Base-by-base conservation (phyloP, 2,329 filamentous ascomycete species). In the Fusarium devonianum region DNA sequence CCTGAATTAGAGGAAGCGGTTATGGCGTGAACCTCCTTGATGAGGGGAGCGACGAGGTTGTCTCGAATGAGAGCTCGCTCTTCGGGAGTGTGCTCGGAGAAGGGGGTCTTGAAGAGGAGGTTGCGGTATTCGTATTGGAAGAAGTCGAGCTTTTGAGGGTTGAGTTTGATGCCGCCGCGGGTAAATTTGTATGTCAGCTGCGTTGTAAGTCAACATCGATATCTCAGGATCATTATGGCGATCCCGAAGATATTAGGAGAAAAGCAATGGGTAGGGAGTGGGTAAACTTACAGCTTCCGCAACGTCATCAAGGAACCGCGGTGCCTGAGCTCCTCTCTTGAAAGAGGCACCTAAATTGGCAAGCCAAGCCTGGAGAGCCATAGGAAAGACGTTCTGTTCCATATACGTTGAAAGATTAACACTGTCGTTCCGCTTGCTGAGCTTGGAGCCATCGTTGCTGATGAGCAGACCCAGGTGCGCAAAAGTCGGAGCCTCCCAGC, bases 171-270 rank as follows among this genome's bases (percentile, higher is more conserved):
- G 69, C 97, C 92, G 8, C 93, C 93, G 63, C 88, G 90, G 3
- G 92, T 97, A 73, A 97, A 95, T 66, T 91, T 92, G 58, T 96
- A 79, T 34, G 86, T 85, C 68, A 97, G 93, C 82, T 90, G 51
- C 12, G 32, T 4, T 17, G 11, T 18, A 32, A 25, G 39, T 75
- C 43, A 73, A 66, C 34, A 51, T 6, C 7, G 9, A 39, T 11
- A 22, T 26, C 4, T 9, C n/a, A n/a, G n/a, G n/a, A n/a, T n/a
- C n/a, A n/a, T n/a, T n/a, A n/a, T 4, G 8, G 6, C 1, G 29
- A 9, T n/a, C 5, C 10, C 12, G 8, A 14, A 7, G 2, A 4
- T n/a, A 18, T n/a, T 10, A 8, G 16, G 23, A 19, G 37, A 14
- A 11, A 14, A 35, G 21, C 6, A 22, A 22, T 9, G 6, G 9